Base-by-base conservation (phyloP, 805 yeast species). In the Nakazawaea laoshanensis region DNA sequence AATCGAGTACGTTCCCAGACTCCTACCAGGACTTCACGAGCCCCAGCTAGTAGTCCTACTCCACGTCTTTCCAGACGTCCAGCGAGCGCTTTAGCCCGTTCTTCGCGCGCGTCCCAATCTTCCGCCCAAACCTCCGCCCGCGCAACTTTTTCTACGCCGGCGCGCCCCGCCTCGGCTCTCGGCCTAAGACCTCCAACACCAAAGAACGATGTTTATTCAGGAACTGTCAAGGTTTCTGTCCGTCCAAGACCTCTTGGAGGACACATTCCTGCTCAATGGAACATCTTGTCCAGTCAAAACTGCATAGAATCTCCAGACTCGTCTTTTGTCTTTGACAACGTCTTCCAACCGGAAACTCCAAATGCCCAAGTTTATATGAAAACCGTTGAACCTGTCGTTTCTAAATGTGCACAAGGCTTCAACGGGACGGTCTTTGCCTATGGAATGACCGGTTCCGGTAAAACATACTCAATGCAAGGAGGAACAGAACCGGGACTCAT, bases 361-460 rank as follows among this genome's bases (percentile, higher is more conserved):
- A 87, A 85, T 51, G 41, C 48, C 4, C 67, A 70, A 14, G 83
- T 89, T 2, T 89, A 84, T 51, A 57, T 58, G 13, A 52, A 53
- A 10, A 61, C 64, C 30, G 94, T 74, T 30, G 65, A 48, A 43
- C 73, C 63, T 22, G 66, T 68, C 53, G 76, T 67, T 24, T 59
- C 49, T 41, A 72, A 66, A 50, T 74, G 71, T 40, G 65, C 67
- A 45, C 77, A 76, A 11, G 96, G 95, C 0, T 88, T 59, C 53
- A 86, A 86, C 48, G 88, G 88, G 11, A 87, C 96, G 0, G 74
- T 88, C 1, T 86, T 89, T 52, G 96, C 97, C 0, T 86, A 86
- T 48, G 96, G 96, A 22, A 83, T 83, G 86, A 86, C 96, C 0
- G 95, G 95, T 0, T 80, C 94, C 1, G 96, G 96, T 8, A 86